A percentile compares a stretch with the other conserved stretches of the same genome.
Evolutionary conservation across 140 eudicot species (phyloP).

Genomic region (Flaveria floridana): DNA sequence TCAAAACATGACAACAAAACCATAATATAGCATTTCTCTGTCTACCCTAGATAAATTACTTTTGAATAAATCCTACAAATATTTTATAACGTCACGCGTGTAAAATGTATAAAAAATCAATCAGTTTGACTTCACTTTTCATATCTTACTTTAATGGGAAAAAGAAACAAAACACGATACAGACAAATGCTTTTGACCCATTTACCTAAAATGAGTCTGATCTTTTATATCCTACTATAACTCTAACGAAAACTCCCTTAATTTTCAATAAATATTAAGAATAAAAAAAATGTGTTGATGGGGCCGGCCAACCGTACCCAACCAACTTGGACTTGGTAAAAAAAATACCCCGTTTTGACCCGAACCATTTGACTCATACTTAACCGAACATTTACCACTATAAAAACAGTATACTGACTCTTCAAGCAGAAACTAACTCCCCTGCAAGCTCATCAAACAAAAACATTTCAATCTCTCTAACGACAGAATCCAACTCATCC

Average conservation of each 20-base stretch:
- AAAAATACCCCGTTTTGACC: background rate
- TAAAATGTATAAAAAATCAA: background rate
- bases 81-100: background rate
- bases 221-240: background rate
- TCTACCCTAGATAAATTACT: no score
- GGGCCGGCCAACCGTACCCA: conserved; percentile 5
- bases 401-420: background rate
- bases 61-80: no score
- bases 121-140: background rate
- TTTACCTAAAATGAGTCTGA: conserved; percentile 2
- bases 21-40: no score
- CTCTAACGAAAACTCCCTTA: background rate
- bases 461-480: conserved; percentile 48
- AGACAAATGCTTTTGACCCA: background rate
- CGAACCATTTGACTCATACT: conserved; percentile 7
- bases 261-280: no score
- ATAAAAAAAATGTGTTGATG: background rate
- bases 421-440: conserved; percentile 45
- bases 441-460: conserved; percentile 54
- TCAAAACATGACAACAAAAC: no score
- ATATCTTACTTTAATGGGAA: background rate
- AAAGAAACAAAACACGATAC: background rate
- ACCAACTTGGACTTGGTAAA: background rate
- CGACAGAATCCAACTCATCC: conserved; percentile 48
- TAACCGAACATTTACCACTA: background rate